phyloP scores from a whole-genome alignment of 768 basidiomycete genomes.

The Pisolithus marmoratus region DNA sequence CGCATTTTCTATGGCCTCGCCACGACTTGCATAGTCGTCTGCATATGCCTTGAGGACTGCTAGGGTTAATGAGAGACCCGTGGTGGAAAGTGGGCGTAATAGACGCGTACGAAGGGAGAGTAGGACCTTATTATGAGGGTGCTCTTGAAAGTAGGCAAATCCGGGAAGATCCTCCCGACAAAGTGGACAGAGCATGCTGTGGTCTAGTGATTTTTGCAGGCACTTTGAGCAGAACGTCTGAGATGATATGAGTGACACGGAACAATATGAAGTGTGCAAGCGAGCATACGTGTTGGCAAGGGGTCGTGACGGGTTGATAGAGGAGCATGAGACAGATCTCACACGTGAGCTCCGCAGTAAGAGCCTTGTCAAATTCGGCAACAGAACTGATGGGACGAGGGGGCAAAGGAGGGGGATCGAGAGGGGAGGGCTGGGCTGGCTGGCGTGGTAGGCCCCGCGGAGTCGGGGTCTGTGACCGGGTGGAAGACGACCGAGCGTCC shows the following conservation, averaged over 20 bases:
- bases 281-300: slow-evolving; percentile 84
- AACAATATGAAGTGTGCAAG: slow-evolving; percentile 5
- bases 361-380: slow-evolving; percentile 51
- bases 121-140: slow-evolving; percentile 67
- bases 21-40: slow-evolving; percentile 56
- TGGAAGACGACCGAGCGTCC: slow-evolving; percentile 26
- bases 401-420: slow-evolving; percentile 21
- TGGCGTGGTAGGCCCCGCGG: not conserved
- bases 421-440: slow-evolving; percentile 6
- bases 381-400: slow-evolving; percentile 21
- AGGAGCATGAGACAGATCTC: slow-evolving; percentile 87
- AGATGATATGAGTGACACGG: slow-evolving; percentile 6
- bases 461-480: slow-evolving; percentile 11
- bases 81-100: slow-evolving; percentile 6
- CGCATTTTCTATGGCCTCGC: slow-evolving; percentile 60
- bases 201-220: slow-evolving; percentile 86
- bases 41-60: slow-evolving; percentile 70
- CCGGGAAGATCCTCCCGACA: slow-evolving; percentile 77
- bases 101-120: slow-evolving; percentile 54
- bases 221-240: slow-evolving; percentile 91
- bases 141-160: slow-evolving; percentile 75
- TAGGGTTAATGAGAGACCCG: slow-evolving; percentile 4
- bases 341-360: slow-evolving; percentile 70
- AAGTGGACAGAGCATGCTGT: slow-evolving; percentile 74
- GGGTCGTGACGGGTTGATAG: slow-evolving; percentile 84